phyloP scores from a whole-genome alignment of 768 basidiomycete species.

The Leccinellum rugosiceps region DNA sequence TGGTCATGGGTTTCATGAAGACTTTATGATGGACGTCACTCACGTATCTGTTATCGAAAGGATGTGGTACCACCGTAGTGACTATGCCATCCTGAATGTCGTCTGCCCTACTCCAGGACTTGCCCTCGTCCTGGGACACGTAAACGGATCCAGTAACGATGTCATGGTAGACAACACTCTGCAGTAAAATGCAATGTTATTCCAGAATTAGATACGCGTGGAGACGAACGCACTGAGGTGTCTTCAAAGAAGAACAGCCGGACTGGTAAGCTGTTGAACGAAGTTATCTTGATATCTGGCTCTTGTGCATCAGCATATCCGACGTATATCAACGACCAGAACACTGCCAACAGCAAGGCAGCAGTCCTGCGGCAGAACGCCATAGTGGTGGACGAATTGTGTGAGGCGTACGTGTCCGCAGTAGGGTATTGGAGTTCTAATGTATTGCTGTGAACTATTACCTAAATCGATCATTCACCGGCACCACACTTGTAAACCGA shows the following conservation, averaged over 20 bases:
- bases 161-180: conserved; percentile 85
- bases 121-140: conserved; percentile 87
- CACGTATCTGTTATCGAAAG: conserved; percentile 76
- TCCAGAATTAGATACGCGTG: not conserved
- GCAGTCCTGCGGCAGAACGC: conserved; percentile 27
- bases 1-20: not conserved
- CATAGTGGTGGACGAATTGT: conserved; percentile 22
- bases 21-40: conserved; percentile 19
- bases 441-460: not conserved
- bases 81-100: conserved; percentile 57
- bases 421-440: not conserved
- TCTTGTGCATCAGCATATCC: conserved; percentile 36
- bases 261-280: conserved; percentile 71
- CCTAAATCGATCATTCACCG: not conserved
- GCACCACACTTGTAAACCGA: not conserved
- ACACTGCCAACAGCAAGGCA: conserved; percentile 24
- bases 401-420: conserved; percentile 13
- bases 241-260: conserved; percentile 92
- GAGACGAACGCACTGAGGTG: conserved; percentile 63
- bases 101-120: conserved; percentile 50
- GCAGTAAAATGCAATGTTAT: not conserved
- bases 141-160: conserved; percentile 61
- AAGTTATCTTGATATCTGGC: conserved; percentile 46
- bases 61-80: conserved; percentile 79
- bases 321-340: conserved; percentile 21